Evolutionary conservation across 768 basidiomycete species (phyloP).

Genomic region (Suillus clintonianus): DNA sequence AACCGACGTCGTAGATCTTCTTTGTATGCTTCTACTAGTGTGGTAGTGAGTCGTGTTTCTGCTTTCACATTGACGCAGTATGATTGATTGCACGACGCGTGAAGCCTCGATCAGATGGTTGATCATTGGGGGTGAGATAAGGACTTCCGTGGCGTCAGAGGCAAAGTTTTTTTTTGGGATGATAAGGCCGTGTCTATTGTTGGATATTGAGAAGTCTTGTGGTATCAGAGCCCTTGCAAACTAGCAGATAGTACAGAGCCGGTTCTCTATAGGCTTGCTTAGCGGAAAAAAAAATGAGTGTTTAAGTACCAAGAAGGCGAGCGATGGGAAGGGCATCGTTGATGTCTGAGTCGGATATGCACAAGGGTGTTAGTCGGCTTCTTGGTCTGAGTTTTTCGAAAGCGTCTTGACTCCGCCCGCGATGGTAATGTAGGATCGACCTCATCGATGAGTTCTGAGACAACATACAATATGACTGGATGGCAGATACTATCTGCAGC

Average conservation of each 20-base stretch:
- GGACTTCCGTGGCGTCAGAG: background rate
- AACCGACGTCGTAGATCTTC: background rate
- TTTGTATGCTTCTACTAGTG: background rate
- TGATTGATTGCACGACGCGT: background rate
- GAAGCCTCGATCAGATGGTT: background rate
- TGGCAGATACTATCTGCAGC: too few species aligned
- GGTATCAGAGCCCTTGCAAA: background rate
- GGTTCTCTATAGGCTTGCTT: background rate
- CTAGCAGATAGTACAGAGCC: background rate
- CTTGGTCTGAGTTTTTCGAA: too few species aligned
- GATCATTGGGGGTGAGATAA: background rate
- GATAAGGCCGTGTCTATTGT: background rate
- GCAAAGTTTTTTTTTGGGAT: background rate
- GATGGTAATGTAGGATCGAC: too few species aligned
- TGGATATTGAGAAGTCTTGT: background rate
- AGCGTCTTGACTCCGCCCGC: too few species aligned
- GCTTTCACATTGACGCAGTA: background rate
- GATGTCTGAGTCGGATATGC: too few species aligned
- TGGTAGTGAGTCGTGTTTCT: background rate
- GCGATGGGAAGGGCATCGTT: too few species aligned
- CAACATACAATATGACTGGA: too few species aligned
- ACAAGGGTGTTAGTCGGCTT: too few species aligned
- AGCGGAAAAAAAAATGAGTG: too few species aligned
- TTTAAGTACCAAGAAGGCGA: too few species aligned
- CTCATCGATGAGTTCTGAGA: too few species aligned